Base-by-base conservation (phyloP, 2,329 filamentous ascomycete species). In the Laburnicola sp. region DNA sequence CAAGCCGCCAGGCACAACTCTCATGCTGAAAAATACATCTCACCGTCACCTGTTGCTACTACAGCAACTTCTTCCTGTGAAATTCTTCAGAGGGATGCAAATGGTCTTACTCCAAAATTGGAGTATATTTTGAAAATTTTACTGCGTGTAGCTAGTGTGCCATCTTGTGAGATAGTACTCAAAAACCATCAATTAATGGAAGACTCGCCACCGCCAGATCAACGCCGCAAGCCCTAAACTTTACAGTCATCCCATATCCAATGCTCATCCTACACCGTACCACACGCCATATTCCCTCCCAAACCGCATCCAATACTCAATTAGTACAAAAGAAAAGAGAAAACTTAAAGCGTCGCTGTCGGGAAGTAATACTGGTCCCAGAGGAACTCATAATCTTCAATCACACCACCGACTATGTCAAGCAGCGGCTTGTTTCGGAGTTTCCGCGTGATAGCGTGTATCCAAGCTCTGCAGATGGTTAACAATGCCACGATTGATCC, bases 321-420 rank as follows among this genome's bases (percentile, higher is more conserved):
- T 30, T 16, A 43, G 42, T 37, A 44, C 30, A 41, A 52, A 32
- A 59, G 38, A 56, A 50, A 50, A 51, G 44, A 16, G 39, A n/a
- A 16, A 16, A 16, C 11, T 60, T 66, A 83, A 55, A 82, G 60
- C 4, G 83, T 86, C 25, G 83, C 80, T 1, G 84, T 87, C 16
- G 84, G 80, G 74, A 97, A 99, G 75, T 97, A 95, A 74, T 97
- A 97, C 64, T 95, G 92, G 75, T 97, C 91, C 94, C 94, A 99
- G 28, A 99, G 79, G 71, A 95, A 97, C 74, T 96, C 90, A 70
- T 99, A 99, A 72, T 99, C 94, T 70, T 97, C 91, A 57, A 97
- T 75, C 39, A 99, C 87, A 50, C 89, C 90, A 6, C 86, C 88
- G 23, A 96, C 80, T 69, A 99, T 83, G 59, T 88, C 86, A 40